Evolutionary conservation across 495 filamentous ascomycete species (phyloP).

Genomic region (Hamigera avellanea): DNA sequence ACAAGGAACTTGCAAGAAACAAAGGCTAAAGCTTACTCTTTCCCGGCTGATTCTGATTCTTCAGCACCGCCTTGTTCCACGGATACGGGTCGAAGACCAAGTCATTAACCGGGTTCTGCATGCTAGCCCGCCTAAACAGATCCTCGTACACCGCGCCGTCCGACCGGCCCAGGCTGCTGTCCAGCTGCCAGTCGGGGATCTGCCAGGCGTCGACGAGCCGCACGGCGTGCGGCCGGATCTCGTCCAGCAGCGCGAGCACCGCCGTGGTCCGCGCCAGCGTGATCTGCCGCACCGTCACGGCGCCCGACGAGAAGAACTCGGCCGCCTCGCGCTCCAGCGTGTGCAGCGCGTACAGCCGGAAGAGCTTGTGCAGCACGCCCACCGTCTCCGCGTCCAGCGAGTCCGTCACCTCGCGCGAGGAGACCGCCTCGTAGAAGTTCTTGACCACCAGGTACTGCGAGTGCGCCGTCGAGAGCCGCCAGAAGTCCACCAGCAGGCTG

Average conservation of each 20-base stretch:
- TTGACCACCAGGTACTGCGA: slow-evolving; percentile 59
- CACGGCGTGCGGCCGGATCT: slow-evolving; percentile 57
- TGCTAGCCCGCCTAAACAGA: slow-evolving; percentile 51
- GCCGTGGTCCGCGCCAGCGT: slow-evolving; percentile 45
- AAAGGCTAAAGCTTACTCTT: slow-evolving; percentile 28
- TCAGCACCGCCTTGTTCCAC: slow-evolving; percentile 45
- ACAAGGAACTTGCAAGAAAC: too few species aligned
- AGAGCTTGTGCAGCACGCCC: slow-evolving; percentile 46
- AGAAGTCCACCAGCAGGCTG: slow-evolving; percentile 60
- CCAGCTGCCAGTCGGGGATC: slow-evolving; percentile 60
- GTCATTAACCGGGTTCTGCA: slow-evolving; percentile 57
- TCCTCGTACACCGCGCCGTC: slow-evolving; percentile 62
- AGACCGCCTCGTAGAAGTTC: slow-evolving; percentile 60
- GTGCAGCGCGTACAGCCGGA: slow-evolving; percentile 52
- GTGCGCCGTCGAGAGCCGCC: slow-evolving; percentile 55
- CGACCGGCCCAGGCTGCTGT: slow-evolving; percentile 49
- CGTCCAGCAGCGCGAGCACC: slow-evolving; percentile 52
- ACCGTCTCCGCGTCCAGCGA: slow-evolving; percentile 42
- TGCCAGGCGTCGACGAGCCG: slow-evolving; percentile 55
- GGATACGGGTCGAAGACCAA: slow-evolving; percentile 58
- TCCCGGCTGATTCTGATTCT: slow-evolving; percentile 32
- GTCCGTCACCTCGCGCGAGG: slow-evolving; percentile 27
- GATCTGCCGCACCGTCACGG: slow-evolving; percentile 54
- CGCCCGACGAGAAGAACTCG: slow-evolving; percentile 55
- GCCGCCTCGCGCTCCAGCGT: slow-evolving; percentile 53